Base-by-base conservation (phyloP, 495 filamentous ascomycete genomes). In the Podospora sp. region DNA sequence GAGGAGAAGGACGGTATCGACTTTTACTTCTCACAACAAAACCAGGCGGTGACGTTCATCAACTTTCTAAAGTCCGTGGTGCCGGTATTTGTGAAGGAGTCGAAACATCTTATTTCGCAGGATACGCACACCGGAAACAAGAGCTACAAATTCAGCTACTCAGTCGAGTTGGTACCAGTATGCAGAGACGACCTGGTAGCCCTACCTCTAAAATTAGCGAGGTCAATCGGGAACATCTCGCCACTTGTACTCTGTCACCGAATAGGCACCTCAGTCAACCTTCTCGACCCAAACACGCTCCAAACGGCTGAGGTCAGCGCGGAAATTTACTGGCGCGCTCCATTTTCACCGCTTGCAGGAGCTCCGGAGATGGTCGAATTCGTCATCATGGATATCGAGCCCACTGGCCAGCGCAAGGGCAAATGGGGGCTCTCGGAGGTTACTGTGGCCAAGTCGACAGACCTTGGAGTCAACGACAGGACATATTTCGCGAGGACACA, bases 161-260 rank as follows among this genome's bases (percentile, higher is more conserved):
- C 92, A 0, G 83, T 90, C 57, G 91, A 97, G 68, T 73, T 99
- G 12, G 88, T 97, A 14, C 95, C 95, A 0, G 90, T 98, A 49
- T 97, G 96, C 83, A 96, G 97, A 78, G 96, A 99, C 68, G 96
- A 99, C 73, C 81, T 99, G 9, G 91, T 97, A 6, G 93, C 92
- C 4, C 78, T 99, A n/a, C 95, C 95, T 0, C 83, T 96, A 53
- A 94, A 93, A 67, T 81, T 98, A 22, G 96, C 95, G 2, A 91
- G 90, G 69, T 84, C 87, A 26, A 80, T 93, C 24, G 95, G 95
- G 64, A 96, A 96, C 75, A 97, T 97, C 69, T 83, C 79, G 88
- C 76, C 76, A 1, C 69, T 77, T 22, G 68, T 76, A 0, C 82
- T 99, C 40, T 98, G 96, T 80, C 87, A 91, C 77, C 85, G 91